Evolutionary conservation across 805 yeast genomes (phyloP).

Genomic region (Brettanomyces naardenensis): DNA sequence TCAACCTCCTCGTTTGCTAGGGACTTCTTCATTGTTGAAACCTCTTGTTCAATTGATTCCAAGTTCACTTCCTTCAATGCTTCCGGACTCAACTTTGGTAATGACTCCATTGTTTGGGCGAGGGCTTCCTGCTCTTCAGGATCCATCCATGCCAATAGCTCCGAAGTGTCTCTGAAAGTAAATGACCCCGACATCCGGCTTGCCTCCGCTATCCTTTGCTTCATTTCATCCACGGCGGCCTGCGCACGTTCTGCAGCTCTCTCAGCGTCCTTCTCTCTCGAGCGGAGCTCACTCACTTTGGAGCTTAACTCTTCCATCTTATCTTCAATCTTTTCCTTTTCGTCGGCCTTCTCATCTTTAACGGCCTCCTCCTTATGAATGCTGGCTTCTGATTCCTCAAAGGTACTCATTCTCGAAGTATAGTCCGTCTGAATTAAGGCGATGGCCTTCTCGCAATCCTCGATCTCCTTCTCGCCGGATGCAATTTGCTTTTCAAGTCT

Average conservation of each 20-base stretch:
- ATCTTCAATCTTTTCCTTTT: slow-evolving; percentile 35
- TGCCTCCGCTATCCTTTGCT: slow-evolving; percentile 33
- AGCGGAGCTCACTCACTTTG: slow-evolving; percentile 48
- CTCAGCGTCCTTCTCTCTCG: slow-evolving; percentile 58
- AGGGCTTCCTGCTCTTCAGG: slow-evolving; percentile 18
- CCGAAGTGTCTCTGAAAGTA: slow-evolving; percentile 46
- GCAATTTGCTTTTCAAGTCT: slow-evolving; percentile 42
- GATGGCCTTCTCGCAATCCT: slow-evolving; percentile 26
- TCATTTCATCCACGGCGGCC: slow-evolving; percentile 28
- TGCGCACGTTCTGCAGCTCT: slow-evolving; percentile 55
- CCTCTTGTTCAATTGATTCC: slow-evolving; percentile 40
- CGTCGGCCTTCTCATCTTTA: slow-evolving; percentile 32
- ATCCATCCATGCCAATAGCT: slow-evolving; percentile 45
- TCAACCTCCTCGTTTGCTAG: slow-evolving; percentile 56
- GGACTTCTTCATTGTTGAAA: slow-evolving; percentile 46
- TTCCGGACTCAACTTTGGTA: slow-evolving; percentile 28
- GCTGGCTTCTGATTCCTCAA: slow-evolving; percentile 27
- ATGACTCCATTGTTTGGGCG: slow-evolving; percentile 4
- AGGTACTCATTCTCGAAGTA: slow-evolving; percentile 18
- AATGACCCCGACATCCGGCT: slow-evolving; percentile 27
- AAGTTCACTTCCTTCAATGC: slow-evolving; percentile 43
- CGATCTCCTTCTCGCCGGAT: slow-evolving; percentile 41
- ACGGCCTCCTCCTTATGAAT: slow-evolving; percentile 22
- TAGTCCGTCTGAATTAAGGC: slow-evolving; percentile 24
- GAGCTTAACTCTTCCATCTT: slow-evolving; percentile 31